phyloP scores from a whole-genome alignment of 352 stramenopile genomes.

The Pythium phragmiticola region DNA sequence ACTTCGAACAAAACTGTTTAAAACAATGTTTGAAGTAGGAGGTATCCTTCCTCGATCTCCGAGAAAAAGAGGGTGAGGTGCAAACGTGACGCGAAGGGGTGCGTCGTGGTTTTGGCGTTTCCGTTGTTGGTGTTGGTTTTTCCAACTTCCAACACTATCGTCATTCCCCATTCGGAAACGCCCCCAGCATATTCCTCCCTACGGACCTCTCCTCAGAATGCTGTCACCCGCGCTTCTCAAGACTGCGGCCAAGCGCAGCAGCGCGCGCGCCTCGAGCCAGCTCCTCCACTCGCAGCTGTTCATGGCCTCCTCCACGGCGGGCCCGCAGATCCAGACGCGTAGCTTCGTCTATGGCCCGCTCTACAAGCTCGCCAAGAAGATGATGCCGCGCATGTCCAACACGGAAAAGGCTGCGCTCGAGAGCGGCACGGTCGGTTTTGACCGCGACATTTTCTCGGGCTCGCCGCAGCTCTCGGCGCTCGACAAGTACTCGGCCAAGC shows the following conservation, averaged over 20 bases:
- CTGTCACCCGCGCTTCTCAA: constrained; percentile 42
- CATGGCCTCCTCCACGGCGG: constrained; percentile 25
- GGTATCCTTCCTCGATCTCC: constrained; percentile 15
- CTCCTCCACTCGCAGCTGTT: constrained; percentile 13
- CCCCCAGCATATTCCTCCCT: not conserved
- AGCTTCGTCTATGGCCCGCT: constrained; percentile 84
- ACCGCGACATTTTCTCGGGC: constrained; percentile 97
- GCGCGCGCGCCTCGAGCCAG: constrained; percentile 17
- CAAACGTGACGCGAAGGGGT: constrained; percentile 26
- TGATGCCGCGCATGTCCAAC: constrained; percentile 95
- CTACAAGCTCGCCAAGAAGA: constrained; percentile 93
- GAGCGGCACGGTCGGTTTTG: constrained; percentile 96
- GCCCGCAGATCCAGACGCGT: constrained; percentile 66
- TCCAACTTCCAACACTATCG: constrained; percentile 1
- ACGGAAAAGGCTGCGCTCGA: constrained; percentile 95
- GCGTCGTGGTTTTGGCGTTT: constrained; percentile 1
- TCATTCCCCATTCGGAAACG: constrained; percentile 25
- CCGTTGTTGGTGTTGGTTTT: constrained; percentile 14
- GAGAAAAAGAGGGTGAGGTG: constrained; percentile 15
- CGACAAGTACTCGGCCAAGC: constrained; percentile 92
- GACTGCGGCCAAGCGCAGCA: constrained; percentile 38
- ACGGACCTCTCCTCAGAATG: constrained; percentile 19
- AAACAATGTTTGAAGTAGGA: constrained; percentile 10
- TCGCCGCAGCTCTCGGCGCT: constrained; percentile 91
- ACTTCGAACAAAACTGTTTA: constrained; percentile 14